A percentile compares a stretch with the other conserved stretches of the same genome.
These are phyloP conservation scores for Dactylellina haptotyla DNA, from an alignment of 2,329 filamentous ascomycete genomes.

Conservation along the genomic window DNA sequence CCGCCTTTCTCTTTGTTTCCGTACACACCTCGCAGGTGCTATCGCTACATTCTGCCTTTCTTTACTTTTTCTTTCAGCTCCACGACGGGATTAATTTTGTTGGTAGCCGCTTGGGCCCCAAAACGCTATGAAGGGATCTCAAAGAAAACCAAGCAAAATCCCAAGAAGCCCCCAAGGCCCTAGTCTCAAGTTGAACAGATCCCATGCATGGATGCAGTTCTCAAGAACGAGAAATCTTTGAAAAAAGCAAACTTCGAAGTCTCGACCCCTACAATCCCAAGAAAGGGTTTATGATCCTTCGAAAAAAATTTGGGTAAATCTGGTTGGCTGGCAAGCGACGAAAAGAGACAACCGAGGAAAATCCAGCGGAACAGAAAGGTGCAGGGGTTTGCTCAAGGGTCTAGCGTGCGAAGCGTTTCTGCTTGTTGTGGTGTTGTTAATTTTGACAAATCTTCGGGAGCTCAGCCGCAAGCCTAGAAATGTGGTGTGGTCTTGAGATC, in stretches of 20 bases:
- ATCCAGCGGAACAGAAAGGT: constrained; percentile 17
- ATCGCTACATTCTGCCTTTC: constrained; percentile 33
- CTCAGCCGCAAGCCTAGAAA: constrained; percentile 48
- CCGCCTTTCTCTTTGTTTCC: constrained; percentile 29
- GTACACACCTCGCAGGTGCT: constrained; percentile 16
- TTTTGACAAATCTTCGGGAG: constrained; percentile 54
- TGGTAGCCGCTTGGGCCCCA: constrained; percentile 33
- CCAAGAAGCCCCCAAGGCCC: constrained; percentile 11
- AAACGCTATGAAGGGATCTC: constrained; percentile 12
- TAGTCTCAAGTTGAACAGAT: constrained; percentile 20
- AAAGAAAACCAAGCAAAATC: constrained; percentile 24
- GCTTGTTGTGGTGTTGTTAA: constrained; percentile 39
- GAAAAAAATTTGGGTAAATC: constrained; percentile 23
- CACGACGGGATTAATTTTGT: constrained; percentile 48
- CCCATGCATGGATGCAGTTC: constrained; percentile 32
- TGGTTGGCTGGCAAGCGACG: constrained; percentile 51
- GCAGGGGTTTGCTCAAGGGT: constrained; percentile 7
- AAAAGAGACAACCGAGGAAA: constrained; percentile 18
- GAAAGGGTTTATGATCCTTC: constrained; percentile 48
- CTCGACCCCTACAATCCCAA: constrained; percentile 25
- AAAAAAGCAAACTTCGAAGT: constrained; percentile 42
- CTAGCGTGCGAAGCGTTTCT: not conserved
- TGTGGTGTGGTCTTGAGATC: constrained; percentile 27
- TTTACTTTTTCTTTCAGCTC: constrained; percentile 34
- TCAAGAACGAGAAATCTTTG: not conserved